Evolutionary conservation across 1,139 yeast genomes (phyloP).

Genomic region (Hyphopichia burtonii): DNA sequence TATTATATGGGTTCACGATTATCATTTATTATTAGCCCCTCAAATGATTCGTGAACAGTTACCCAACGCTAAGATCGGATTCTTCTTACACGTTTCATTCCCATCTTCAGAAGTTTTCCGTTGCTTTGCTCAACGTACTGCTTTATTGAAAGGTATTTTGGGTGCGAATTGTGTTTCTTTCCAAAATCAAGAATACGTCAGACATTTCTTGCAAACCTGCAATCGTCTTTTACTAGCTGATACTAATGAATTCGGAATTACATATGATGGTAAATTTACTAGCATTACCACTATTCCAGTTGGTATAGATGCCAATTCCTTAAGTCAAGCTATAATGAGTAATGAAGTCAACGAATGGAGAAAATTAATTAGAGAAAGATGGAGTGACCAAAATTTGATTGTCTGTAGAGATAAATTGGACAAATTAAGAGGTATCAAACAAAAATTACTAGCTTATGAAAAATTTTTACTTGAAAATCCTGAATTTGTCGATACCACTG

Average conservation of each 20-base stretch:
- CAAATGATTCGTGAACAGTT: constrained; percentile 72
- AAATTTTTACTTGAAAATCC: constrained; percentile 71
- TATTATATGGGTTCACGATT: constrained; percentile 89
- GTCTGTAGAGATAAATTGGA: constrained; percentile 90
- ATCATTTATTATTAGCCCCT: constrained; percentile 85
- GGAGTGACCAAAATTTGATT: constrained; percentile 69
- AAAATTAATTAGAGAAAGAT: constrained; percentile 67
- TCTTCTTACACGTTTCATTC: constrained; percentile 89
- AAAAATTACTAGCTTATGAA: constrained; percentile 85
- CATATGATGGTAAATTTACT: constrained; percentile 65
- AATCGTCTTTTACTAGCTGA: constrained; percentile 82
- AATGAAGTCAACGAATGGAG: constrained; percentile 71
- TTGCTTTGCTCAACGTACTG: constrained; percentile 84
- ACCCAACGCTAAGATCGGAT: constrained; percentile 87
- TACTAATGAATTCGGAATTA: constrained; percentile 70
- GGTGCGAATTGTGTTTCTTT: constrained; percentile 89
- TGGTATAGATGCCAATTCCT: constrained; percentile 76
- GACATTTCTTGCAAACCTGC: constrained; percentile 91
- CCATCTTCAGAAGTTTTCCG: constrained; percentile 96
- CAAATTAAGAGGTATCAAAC: constrained; percentile 82
- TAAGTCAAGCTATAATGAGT: constrained; percentile 46
- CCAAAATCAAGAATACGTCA: constrained; percentile 89
- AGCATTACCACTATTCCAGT: constrained; percentile 73
- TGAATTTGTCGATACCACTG: constrained; percentile 63
- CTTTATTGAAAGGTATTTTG: constrained; percentile 75